These are phyloP conservation scores for Drechslerella stenobrocha DNA, from an alignment of 2,329 filamentous ascomycete genomes.

Conservation along the genomic window DNA sequence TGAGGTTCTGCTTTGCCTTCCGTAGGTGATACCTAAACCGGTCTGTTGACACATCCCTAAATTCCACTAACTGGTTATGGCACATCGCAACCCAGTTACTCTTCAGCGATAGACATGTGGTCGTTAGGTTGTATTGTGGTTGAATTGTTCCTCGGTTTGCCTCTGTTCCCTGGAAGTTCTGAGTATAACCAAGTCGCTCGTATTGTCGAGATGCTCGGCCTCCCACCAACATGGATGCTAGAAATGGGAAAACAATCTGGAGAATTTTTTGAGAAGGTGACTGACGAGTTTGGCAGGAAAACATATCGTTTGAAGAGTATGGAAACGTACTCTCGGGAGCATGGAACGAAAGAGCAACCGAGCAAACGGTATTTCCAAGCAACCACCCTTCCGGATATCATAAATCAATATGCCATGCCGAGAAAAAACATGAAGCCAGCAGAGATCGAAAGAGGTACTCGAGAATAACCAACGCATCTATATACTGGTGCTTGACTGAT, in stretches of 20 bases:
- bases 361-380: conserved; percentile 99
- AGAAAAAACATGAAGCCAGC: conserved; percentile 98
- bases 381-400: conserved; percentile 91
- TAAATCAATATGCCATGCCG: conserved; percentile 96
- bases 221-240: conserved; percentile 97
- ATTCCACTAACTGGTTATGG: background rate
- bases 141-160: conserved; percentile 90
- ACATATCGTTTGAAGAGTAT: conserved; percentile 93
- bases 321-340: conserved; percentile 96
- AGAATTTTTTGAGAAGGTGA: conserved; percentile 92
- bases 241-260: conserved; percentile 98
- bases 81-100: conserved; percentile 69
- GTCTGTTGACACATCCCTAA: background rate
- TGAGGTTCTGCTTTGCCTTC: conserved; percentile 89
- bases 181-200: conserved; percentile 98
- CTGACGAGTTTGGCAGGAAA: conserved; percentile 88
- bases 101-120: conserved; percentile 99
- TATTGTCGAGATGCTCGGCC: conserved; percentile 96
- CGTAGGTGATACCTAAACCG: conserved; percentile 58
- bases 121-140: conserved; percentile 97
- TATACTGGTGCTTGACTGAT: conserved; percentile 13
- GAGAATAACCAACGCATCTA: conserved; percentile 52
- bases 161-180: conserved; percentile 92
- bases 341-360: conserved; percentile 94
- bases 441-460: conserved; percentile 90